Evolutionary conservation across 2,329 filamentous ascomycete species (phyloP).

Genomic region (Neonectria magnoliae): DNA sequence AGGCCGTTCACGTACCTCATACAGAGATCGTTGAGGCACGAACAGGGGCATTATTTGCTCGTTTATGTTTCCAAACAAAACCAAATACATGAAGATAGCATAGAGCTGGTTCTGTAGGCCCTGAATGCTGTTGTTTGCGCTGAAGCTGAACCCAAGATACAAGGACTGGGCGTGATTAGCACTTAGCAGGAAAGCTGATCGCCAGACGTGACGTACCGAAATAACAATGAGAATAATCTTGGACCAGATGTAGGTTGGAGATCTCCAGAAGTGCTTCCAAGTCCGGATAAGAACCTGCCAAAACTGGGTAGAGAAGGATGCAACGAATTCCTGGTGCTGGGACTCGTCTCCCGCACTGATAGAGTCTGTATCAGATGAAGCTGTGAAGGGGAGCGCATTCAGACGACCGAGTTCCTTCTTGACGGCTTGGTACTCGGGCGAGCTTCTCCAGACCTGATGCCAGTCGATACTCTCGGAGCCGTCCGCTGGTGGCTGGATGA

Average conservation of each 20-base stretch:
- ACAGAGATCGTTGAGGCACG: conserved; percentile 71
- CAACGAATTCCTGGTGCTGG: conserved; percentile 46
- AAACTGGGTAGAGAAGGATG: conserved; percentile 46
- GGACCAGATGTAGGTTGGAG: conserved; percentile 70
- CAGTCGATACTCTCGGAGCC: conserved; percentile 59
- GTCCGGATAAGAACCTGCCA: conserved; percentile 50
- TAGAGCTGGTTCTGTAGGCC: conserved; percentile 77
- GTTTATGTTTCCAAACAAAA: conserved; percentile 69
- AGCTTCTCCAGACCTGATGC: conserved; percentile 50
- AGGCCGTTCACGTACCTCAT: conserved; percentile 74
- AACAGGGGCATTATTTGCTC: conserved; percentile 78
- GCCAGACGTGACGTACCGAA: conserved; percentile 21
- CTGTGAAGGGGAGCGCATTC: conserved; percentile 15
- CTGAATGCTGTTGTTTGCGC: conserved; percentile 61
- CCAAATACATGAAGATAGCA: conserved; percentile 73
- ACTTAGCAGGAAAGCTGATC: not conserved
- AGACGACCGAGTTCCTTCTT: conserved; percentile 39
- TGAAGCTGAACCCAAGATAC: conserved; percentile 76
- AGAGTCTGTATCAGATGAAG: not conserved
- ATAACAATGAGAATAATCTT: conserved; percentile 49
- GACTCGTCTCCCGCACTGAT: conserved; percentile 18
- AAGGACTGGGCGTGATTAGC: conserved; percentile 47
- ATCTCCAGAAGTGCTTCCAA: conserved; percentile 47
- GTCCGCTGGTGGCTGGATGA: conserved; percentile 40
- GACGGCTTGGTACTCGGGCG: conserved; percentile 49